Evolutionary conservation across 805 yeast genomes (phyloP).

Genomic region (Saccharomycopsis capsularis): DNA sequence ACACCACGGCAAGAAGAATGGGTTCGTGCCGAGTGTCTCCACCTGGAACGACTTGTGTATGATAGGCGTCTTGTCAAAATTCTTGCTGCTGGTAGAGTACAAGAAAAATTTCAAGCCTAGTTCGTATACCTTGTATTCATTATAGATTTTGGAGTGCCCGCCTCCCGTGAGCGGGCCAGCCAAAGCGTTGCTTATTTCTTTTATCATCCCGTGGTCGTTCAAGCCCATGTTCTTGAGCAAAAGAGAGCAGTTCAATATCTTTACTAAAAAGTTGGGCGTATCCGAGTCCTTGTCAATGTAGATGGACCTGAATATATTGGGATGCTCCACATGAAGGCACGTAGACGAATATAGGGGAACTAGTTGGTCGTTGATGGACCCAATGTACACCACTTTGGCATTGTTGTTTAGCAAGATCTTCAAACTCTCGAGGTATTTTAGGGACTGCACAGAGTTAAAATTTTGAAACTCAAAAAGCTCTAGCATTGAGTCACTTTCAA

Average conservation of each 20-base stretch:
- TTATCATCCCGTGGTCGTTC: conserved; percentile 79
- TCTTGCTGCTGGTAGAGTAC: conserved; percentile 41
- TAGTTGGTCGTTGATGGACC: conserved; percentile 87
- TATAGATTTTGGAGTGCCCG: conserved; percentile 87
- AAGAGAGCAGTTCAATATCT: conserved; percentile 67
- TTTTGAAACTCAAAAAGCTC: conserved; percentile 88
- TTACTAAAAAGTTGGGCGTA: conserved; percentile 72
- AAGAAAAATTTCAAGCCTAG: conserved; percentile 67
- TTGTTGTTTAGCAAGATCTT: conserved; percentile 58
- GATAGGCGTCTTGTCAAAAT: conserved; percentile 27
- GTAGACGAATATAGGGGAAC: conserved; percentile 88
- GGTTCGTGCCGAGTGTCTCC: conserved; percentile 66
- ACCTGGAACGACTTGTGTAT: conserved; percentile 43
- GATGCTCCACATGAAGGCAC: conserved; percentile 78
- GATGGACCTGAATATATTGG: conserved; percentile 82
- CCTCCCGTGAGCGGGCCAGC: conserved; percentile 94
- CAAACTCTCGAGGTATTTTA: conserved; percentile 61
- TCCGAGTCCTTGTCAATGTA: conserved; percentile 78
- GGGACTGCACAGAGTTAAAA: conserved; percentile 62
- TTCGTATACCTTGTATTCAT: conserved; percentile 78
- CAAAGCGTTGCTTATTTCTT: conserved; percentile 69
- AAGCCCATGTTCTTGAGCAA: conserved; percentile 68
- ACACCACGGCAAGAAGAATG: conserved; percentile 89
- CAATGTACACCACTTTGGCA: conserved; percentile 74
- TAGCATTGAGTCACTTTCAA: conserved; percentile 78